Conservation (phyloP, 345 rosid species). For the Heritiera fomes region DNA sequence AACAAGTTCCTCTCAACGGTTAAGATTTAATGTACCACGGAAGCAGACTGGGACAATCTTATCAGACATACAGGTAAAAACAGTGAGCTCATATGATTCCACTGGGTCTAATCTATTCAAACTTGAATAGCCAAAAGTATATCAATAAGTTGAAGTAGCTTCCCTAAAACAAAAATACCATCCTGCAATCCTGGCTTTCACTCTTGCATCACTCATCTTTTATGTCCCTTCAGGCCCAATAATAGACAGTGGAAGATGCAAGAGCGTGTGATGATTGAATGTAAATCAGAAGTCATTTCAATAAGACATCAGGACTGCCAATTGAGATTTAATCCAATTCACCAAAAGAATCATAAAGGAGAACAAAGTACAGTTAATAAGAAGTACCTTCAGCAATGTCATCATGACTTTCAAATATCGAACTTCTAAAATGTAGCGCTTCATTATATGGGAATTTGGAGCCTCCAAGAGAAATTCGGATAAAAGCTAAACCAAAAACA, state of each 20-base stretch:
- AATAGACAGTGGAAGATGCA: background rate
- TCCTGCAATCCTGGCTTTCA: background rate
- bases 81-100: background rate
- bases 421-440: slow-evolving; percentile 87
- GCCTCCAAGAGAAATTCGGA: slow-evolving; percentile 92
- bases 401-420: slow-evolving; percentile 87
- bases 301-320: background rate
- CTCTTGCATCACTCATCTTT: background rate
- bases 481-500: slow-evolving; percentile 66
- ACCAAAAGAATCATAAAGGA: background rate
- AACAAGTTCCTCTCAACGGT: slow-evolving; percentile 15
- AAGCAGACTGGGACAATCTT: background rate
- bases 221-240: background rate
- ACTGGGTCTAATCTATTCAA: background rate
- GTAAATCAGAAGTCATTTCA: background rate
- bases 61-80: background rate
- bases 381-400: slow-evolving; percentile 75
- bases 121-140: background rate
- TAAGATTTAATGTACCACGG: background rate
- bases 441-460: slow-evolving; percentile 85
- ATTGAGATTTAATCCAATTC: slow-evolving; percentile 14
- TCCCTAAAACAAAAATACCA: background rate
- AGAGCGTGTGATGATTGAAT: background rate
- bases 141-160: background rate
- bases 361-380: background rate